Evolutionary conservation across 2,329 filamentous ascomycete species (phyloP).

Genomic region (Penicillium fuscoglaucum): DNA sequence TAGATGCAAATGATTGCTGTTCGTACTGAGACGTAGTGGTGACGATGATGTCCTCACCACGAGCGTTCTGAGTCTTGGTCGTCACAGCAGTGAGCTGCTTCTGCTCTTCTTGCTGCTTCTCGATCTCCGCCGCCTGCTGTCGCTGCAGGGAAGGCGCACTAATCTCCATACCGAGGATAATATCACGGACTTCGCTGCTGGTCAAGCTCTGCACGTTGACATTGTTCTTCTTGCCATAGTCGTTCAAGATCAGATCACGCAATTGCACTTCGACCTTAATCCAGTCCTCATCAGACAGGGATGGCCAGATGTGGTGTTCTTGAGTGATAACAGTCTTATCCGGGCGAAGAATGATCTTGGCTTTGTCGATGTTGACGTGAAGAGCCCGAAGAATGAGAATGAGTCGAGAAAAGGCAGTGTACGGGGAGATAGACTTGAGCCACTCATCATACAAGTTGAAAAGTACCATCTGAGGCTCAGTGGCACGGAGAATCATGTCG

Average conservation of each 20-base stretch:
- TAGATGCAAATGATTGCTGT: conserved; percentile 95
- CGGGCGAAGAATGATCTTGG: conserved; percentile 88
- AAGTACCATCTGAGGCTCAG: conserved; percentile 98
- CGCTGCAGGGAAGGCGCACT: conserved; percentile 96
- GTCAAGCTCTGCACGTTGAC: conserved; percentile 97
- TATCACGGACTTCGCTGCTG: conserved; percentile 94
- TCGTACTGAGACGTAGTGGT: conserved; percentile 98
- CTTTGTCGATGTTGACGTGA: conserved; percentile 98
- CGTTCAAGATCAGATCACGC: conserved; percentile 92
- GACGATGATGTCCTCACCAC: conserved; percentile 96
- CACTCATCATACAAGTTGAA: conserved; percentile 99
- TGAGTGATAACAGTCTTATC: conserved; percentile 99
- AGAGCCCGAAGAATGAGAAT: conserved; percentile 90
- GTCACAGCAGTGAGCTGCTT: conserved; percentile 95
- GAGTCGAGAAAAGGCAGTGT: conserved; percentile 95
- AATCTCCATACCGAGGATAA: conserved; percentile 99
- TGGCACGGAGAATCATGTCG: conserved; percentile 97
- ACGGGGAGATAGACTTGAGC: conserved; percentile 97
- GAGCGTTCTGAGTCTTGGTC: conserved; percentile 96
- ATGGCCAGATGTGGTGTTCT: conserved; percentile 98
- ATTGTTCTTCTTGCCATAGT: conserved; percentile 99
- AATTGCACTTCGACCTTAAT: conserved; percentile 98
- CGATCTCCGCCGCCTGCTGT: conserved; percentile 96
- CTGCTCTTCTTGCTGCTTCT: conserved; percentile 97
- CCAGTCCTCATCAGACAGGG: conserved; percentile 93